Base-by-base conservation (phyloP, 768 basidiomycete genomes). In the Naganishia antarctica region DNA sequence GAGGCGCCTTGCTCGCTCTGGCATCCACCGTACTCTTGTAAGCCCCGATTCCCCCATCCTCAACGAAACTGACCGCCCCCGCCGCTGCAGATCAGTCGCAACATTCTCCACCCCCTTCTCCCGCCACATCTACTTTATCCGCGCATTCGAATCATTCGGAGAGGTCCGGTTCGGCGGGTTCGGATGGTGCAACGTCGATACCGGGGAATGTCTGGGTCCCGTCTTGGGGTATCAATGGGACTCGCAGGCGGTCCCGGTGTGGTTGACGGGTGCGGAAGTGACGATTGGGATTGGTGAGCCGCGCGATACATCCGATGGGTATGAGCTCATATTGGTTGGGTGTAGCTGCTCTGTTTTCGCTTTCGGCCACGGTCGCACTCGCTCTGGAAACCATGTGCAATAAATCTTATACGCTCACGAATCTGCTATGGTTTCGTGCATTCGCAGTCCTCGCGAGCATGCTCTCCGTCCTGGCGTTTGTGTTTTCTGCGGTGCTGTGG, bases 71-170 rank as follows among this genome's bases (percentile, higher is more conserved):
- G 6, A 4, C 2, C 23, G 50, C 25, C 31, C 11, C 46, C 6
- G n/a, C 15, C 61, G 12, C n/a, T 21, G 25, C 57, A 74, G 72
- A 31, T 58, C 57, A 31, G 51, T 76, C 29, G 66, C 66, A 32
- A 70, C 73, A 18, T 74, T 76, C 60, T 74, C 74, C 11, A 69
- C 70, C 0, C 75, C 75, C 11, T 75, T 68, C 67, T 73, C 74
- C 49, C 48, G 61, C 28, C 62, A 64, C 1, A 71, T 76, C 60
- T 71, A 68, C 63, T 76, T 70, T 65, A 65, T 76, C 15, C n/a
- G 64, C 1, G 40, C 26, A n/a, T 28, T 29, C 26, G 23, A 41
- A 45, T 25, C 23, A 5, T 57, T 45, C 43, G 45, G 46, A 8
- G 32, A 46, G 25, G 44, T 63, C 16, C 25, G 49, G 9, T 72